Percentiles rank a stretch among this genome's conserved stretches.
Conservation (phyloP, 164 flowering plant species). For the grape (Vitis vinifera) region DNA sequence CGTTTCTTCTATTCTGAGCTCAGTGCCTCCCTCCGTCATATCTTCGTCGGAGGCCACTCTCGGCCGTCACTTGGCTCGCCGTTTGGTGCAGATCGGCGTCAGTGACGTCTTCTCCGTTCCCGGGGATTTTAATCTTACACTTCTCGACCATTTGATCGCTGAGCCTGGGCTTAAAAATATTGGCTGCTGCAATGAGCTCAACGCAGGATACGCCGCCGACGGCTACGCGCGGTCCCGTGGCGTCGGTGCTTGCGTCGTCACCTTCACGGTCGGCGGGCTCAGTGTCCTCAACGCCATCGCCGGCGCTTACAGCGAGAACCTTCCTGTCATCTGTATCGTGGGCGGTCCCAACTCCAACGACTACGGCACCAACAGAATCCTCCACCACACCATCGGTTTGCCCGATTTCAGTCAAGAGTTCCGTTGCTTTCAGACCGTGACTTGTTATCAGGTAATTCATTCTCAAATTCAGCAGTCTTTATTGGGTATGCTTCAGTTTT, state of each 20-base stretch:
- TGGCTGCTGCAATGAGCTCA: slow-evolving; percentile 98
- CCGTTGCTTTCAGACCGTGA: slow-evolving; percentile 78
- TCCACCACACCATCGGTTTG: slow-evolving; percentile 87
- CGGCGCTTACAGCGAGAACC: slow-evolving; percentile 91
- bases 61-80: slow-evolving; percentile 89
- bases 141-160: slow-evolving; percentile 80
- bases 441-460: slow-evolving; percentile 68
- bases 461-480: too few species aligned
- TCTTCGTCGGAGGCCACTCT: slow-evolving; percentile 53
- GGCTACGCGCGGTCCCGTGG: slow-evolving; percentile 86
- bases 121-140: slow-evolving; percentile 88
- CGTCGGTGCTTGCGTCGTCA: slow-evolving; percentile 89
- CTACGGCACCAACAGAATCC: slow-evolving; percentile 75
- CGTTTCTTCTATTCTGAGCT: slow-evolving; percentile 19
- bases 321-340: slow-evolving; percentile 76
- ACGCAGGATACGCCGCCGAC: slow-evolving; percentile 96
- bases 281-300: slow-evolving; percentile 88
- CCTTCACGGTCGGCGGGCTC: slow-evolving; percentile 95
- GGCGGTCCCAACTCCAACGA: slow-evolving; percentile 94
- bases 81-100: slow-evolving; percentile 76
- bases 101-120: slow-evolving; percentile 85
- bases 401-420: slow-evolving; percentile 83
- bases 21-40: slow-evolving; percentile 11
- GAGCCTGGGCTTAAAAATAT: slow-evolving; percentile 67
- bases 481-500: neutral